A percentile compares a stretch with the other conserved stretches of the same genome.
phyloP scores from a whole-genome alignment of 805 yeast species.

The Nakazawaea pomicola region DNA sequence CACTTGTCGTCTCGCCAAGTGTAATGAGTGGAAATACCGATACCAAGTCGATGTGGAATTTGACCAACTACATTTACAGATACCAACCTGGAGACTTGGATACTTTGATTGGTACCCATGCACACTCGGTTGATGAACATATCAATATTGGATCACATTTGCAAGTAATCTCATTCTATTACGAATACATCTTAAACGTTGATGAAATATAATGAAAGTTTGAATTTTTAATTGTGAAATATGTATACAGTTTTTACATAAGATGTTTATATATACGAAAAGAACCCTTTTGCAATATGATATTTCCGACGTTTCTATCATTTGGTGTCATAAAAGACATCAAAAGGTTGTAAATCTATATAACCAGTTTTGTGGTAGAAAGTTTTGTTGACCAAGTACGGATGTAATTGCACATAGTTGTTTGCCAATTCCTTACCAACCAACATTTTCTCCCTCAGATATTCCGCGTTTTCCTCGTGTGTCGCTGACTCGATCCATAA shows the following conservation, averaged over 20 bases:
- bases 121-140: slow-evolving; percentile 65
- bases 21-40: slow-evolving; percentile 59
- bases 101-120: slow-evolving; percentile 28
- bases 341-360: slow-evolving; percentile 19
- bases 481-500: slow-evolving; percentile 71
- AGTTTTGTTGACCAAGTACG: slow-evolving; percentile 75
- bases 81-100: slow-evolving; percentile 42
- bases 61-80: slow-evolving; percentile 51
- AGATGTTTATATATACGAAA: too few species aligned
- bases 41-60: slow-evolving; percentile 53
- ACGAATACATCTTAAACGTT: slow-evolving; percentile 39
- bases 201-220: slow-evolving; percentile 18
- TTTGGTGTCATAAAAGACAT: slow-evolving; percentile 14
- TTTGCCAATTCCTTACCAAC: slow-evolving; percentile 48
- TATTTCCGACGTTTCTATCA: too few species aligned
- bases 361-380: slow-evolving; percentile 74
- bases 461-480: slow-evolving; percentile 41
- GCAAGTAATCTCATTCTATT: slow-evolving; percentile 51
- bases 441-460: slow-evolving; percentile 48
- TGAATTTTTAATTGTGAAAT: background rate
- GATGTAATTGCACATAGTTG: slow-evolving; percentile 70
- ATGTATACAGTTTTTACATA: too few species aligned
- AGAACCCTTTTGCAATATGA: too few species aligned
- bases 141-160: slow-evolving; percentile 52
- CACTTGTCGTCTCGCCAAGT: slow-evolving; percentile 39